A percentile compares a stretch with the other conserved stretches of the same genome.
Evolutionary conservation across 345 rosid species (phyloP).

Genomic region (Cochlearia excelsa): DNA sequence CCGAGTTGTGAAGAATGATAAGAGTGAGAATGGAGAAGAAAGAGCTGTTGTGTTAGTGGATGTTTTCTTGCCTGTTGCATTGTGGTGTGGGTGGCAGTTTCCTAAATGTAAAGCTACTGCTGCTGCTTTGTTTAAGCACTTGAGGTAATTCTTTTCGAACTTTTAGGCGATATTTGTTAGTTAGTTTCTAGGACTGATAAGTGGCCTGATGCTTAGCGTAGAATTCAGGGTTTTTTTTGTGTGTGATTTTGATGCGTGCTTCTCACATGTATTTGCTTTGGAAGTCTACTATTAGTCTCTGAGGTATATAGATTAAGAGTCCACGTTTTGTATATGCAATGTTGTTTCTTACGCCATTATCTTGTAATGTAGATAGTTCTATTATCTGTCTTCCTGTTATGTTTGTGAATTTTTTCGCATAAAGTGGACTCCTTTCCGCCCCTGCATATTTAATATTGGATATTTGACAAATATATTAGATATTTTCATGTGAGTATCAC

Average conservation of each 20-base stretch:
- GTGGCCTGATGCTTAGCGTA: conserved; percentile 6
- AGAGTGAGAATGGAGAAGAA: conserved; percentile 37
- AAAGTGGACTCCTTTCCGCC: background rate
- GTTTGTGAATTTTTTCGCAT: background rate
- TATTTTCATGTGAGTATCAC: background rate
- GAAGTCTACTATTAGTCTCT: background rate
- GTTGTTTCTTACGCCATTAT: conserved; percentile 6
- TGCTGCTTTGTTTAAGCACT: conserved; percentile 63
- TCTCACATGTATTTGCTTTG: background rate
- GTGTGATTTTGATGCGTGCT: conserved; percentile 6
- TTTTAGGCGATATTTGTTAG: background rate
- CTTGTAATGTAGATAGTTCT: too few species aligned
- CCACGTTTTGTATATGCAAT: conserved; percentile 3
- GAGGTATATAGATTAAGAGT: background rate
- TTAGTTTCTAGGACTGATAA: conserved; percentile 3
- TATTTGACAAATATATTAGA: background rate
- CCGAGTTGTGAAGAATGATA: conserved; percentile 45
- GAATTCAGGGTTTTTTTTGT: conserved; percentile 4
- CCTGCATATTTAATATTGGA: background rate
- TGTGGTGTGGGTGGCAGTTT: conserved; percentile 89
- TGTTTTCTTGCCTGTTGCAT: conserved; percentile 56
- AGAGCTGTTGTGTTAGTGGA: conserved; percentile 73
- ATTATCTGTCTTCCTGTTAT: background rate
- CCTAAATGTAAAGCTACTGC: conserved; percentile 58
- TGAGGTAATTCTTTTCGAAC: conserved; percentile 50